These are phyloP conservation scores for Dendrobium huoshanense DNA, from an alignment of 106 monocot species.

Conservation along the genomic window DNA sequence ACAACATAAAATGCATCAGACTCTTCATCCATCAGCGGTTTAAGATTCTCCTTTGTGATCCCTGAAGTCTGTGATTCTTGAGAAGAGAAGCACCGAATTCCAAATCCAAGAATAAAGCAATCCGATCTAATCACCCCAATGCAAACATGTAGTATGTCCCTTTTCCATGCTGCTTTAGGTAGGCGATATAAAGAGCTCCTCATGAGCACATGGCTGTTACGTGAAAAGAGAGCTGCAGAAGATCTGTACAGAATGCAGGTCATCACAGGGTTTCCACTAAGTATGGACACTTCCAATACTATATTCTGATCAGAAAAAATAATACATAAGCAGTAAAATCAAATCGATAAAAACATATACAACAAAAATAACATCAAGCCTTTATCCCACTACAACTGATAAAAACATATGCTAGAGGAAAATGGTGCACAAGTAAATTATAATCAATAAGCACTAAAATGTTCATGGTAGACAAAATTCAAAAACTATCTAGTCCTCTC, in stretches of 20 bases:
- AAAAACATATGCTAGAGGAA: not conserved
- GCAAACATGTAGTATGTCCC: conserved; percentile 15
- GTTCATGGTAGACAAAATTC: not conserved
- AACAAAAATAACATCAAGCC: not conserved
- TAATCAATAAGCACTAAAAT: too few species aligned
- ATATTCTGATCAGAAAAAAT: not conserved
- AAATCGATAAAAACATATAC: not conserved
- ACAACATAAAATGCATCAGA: conserved; percentile 82
- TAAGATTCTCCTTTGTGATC: conserved; percentile 7
- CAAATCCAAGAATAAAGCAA: conserved; percentile 15
- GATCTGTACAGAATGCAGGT: conserved; percentile 1
- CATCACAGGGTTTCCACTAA: not conserved
- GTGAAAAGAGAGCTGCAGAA: not conserved
- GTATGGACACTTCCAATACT: not conserved
- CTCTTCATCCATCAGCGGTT: conserved; percentile 28
- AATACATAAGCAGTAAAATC: not conserved
- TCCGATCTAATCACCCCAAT: conserved; percentile 13
- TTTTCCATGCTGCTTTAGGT: conserved; percentile 30
- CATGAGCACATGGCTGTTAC: conserved; percentile 21
- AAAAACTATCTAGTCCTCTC: not conserved
- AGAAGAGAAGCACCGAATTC: conserved; percentile 26
- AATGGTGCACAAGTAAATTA: not conserved
- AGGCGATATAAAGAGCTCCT: conserved; percentile 40
- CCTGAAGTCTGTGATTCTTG: conserved; percentile 4
- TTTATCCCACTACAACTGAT: not conserved